phyloP scores from a whole-genome alignment of 192 early-diverging fungal genomes.

The Dimargaris verticillata region DNA sequence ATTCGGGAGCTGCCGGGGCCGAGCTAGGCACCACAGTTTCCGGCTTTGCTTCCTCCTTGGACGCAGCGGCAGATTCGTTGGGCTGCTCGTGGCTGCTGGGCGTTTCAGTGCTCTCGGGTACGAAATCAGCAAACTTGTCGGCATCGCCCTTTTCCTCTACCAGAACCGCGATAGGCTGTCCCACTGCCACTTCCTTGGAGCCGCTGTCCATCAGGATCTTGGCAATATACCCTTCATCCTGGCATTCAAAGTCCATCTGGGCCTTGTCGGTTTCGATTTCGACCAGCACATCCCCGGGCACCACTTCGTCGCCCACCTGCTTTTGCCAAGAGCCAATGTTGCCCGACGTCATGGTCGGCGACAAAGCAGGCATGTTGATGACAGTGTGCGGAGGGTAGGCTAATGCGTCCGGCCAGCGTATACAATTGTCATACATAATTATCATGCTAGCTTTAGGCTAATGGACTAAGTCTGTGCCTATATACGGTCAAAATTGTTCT shows the following conservation, averaged over 20 bases:
- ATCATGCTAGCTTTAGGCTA: no score
- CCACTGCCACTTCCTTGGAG: slow-evolving; percentile 76
- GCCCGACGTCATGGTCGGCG: slow-evolving; percentile 94
- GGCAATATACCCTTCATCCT: slow-evolving; percentile 89
- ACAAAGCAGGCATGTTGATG: slow-evolving; percentile 85
- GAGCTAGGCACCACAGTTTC: background rate
- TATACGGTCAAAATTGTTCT: no score
- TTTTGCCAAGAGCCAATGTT: slow-evolving; percentile 89
- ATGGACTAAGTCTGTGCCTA: no score
- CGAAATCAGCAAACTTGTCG: slow-evolving; percentile 71
- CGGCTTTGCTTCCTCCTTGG: slow-evolving; percentile 14
- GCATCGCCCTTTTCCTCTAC: slow-evolving; percentile 80
- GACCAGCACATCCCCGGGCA: slow-evolving; percentile 80
- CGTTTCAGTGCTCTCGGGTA: slow-evolving; percentile 29
- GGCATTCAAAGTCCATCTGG: slow-evolving; percentile 95
- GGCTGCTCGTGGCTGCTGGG: background rate
- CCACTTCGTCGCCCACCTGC: slow-evolving; percentile 74
- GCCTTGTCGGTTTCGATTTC: slow-evolving; percentile 98
- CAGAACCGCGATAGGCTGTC: slow-evolving; percentile 78
- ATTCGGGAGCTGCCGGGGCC: slow-evolving; percentile 16
- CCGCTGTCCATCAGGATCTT: slow-evolving; percentile 75
- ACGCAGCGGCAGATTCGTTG: slow-evolving; percentile 8
- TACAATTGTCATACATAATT: no score
- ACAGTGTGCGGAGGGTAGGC: slow-evolving; percentile 54
- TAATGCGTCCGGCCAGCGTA: background rate